Base-by-base conservation (phyloP, 768 basidiomycete genomes). In the Tylopilus sp. region DNA sequence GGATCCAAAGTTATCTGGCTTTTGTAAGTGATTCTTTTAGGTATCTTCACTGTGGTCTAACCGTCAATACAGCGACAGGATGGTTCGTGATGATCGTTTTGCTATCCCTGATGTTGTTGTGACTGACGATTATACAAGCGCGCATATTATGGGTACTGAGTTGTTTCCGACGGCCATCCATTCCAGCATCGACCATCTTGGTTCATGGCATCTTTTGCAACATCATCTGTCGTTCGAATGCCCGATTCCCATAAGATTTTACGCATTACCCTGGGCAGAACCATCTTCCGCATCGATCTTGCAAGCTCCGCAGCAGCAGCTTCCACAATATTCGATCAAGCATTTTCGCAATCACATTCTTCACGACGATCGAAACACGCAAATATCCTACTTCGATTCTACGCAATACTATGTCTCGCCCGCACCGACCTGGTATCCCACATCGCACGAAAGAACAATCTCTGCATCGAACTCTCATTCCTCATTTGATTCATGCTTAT, bases 1-100 rank as follows among this genome's bases (percentile, higher is more conserved):
- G 91, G 91, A 25, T 92, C 90, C 1, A 92, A 91, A 66, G 89
- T 92, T 63, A 92, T 92, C 64, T 93, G 91, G 91, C 77, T 93
- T 45, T 93, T 93, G 79, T 81, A 65, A 44, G 78, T 46, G 5
- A 34, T 30, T 24, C 40, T 40, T 56, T 40, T 14, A 30, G n/a
- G 34, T 17, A 28, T 50, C 21, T 25, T 17, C 19, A 17, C 24
- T 26, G 21, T 30, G 7, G 41, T 46, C 58, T 58, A 48, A 56
- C 36, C 7, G 38, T 48, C n/a, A 10, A n/a, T 21, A 25, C 55
- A 83, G 82, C 59, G 83, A 84, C 62, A 76, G 80, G 67, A 84
- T 83, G 83, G 79, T 80, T 60, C 36, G 67, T 67, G 14, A 5
- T 21, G 21, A 29, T 31, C 25, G 22, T 21, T 43, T 26, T 36